Evolutionary conservation across 306 rosid genomes (phyloP), one percentile per base, ranked within the genome.

Genomic region (Myrica gale): DNA sequence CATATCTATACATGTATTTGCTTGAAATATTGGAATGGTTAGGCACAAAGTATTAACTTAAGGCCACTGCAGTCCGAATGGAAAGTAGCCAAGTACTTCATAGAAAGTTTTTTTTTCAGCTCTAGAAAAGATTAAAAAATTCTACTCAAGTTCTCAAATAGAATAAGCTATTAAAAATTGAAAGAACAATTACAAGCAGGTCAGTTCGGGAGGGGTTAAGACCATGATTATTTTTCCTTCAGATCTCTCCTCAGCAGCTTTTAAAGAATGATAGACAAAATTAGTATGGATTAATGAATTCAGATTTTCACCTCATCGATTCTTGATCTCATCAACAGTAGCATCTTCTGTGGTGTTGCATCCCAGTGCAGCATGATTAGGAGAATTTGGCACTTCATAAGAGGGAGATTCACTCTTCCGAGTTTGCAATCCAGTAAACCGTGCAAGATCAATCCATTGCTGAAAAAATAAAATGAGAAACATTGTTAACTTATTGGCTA

Each of bases 401-500:
- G 88, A 43, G 66, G 87, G 83, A 46, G 76, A 43, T 79, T 85
- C 87, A 8, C 82, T 77, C 85, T 84, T 89, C 47, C 82, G 88
- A 74, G 88, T 84, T 89, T 94, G 98, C 57, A 94, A 82, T 71
- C 97, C 97, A 0, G 93, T 89, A 57, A 19, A 77, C 72, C 93
- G 96, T 23, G 97, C 98, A 5, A 92, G 81, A 87, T 94, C 98
- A 82, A 94, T 75, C 98, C 98, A 92, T 94, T 94, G 98, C 97
- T 94, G 95, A 93, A 86, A 72, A 71, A 80, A 60, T 55, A 39
- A 44, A 50, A 69, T 23, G 71, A 62, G 73, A 43, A 13, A 78
- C 72, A 53, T 54, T 1, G 4, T 78, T 19, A 23, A 51, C 21
- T 17, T 10, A 16, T 7, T 13, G 42, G 71, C 45, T 55, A 68